Conservation (phyloP, 441 rosid species). For the Sinapis alba region DNA sequence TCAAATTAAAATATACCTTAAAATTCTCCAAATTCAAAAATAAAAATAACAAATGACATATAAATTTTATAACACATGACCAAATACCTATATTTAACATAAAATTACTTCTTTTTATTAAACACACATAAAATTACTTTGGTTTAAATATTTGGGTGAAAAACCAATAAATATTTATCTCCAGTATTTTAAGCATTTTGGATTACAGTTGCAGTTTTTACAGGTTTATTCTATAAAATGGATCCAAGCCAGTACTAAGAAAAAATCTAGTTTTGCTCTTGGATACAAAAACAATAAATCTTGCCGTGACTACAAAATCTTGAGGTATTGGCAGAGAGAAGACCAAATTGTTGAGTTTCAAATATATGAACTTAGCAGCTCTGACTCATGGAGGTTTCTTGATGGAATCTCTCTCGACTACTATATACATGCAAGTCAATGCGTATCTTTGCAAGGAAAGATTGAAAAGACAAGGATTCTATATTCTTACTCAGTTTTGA, state of each 20-base stretch:
- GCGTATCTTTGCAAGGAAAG: background rate
- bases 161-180: too few species aligned
- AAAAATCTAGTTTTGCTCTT: background rate
- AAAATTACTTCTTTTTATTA: too few species aligned
- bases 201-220: too few species aligned
- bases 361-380: background rate
- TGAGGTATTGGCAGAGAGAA: background rate
- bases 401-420: background rate
- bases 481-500: background rate
- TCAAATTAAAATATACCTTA: too few species aligned
- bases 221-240: too few species aligned
- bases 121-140: too few species aligned
- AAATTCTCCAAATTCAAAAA: too few species aligned
- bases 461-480: background rate
- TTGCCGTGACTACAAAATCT: background rate
- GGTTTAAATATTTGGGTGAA: too few species aligned
- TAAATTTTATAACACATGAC: too few species aligned
- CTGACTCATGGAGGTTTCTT: background rate
- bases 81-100: too few species aligned
- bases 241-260: background rate
- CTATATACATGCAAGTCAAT: rapidly evolving
- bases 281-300: background rate
- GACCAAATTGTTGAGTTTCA: background rate
- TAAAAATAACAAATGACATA: too few species aligned
- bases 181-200: too few species aligned